These are phyloP conservation scores for Penicillium canescens DNA, from an alignment of 495 filamentous ascomycete species.

Conservation along the genomic window DNA sequence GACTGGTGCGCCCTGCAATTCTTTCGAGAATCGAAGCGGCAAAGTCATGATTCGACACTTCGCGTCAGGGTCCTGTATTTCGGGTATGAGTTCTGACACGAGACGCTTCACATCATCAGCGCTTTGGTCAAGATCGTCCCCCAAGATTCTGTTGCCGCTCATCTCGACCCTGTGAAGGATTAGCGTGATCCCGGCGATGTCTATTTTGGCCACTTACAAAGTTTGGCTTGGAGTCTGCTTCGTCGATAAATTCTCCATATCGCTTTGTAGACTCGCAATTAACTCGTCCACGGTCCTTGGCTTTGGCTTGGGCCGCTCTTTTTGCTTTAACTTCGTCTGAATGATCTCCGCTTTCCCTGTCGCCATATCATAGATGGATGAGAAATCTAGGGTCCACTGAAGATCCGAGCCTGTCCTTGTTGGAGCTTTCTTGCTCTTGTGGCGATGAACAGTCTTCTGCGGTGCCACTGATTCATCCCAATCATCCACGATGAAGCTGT, in stretches of 20 bases:
- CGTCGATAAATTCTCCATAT: background rate
- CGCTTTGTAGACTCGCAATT: conserved; percentile 15
- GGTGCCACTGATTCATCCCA: conserved; percentile 31
- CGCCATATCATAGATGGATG: conserved; percentile 29
- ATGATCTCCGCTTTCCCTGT: conserved; percentile 11
- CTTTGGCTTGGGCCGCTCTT: background rate
- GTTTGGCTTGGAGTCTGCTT: conserved; percentile 19
- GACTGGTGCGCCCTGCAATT: conserved; percentile 7
- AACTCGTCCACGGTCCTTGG: conserved; percentile 18
- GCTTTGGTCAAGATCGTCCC: conserved; percentile 39
- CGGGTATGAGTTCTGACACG: conserved; percentile 15
- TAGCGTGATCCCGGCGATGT: background rate
- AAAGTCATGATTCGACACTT: conserved; percentile 19
- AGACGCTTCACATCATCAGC: conserved; percentile 26
- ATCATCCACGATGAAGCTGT: conserved; percentile 41
- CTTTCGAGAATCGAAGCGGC: conserved; percentile 12
- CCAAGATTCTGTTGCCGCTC: conserved; percentile 16
- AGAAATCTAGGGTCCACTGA: conserved; percentile 35
- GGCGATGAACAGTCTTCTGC: conserved; percentile 1
- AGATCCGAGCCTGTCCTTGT: conserved; percentile 4
- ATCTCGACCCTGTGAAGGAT: conserved; percentile 30
- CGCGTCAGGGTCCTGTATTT: conserved; percentile 1
- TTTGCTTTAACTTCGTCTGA: background rate
- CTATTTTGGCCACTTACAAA: conserved; percentile 14
- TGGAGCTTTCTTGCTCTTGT: background rate